phyloP scores from a whole-genome alignment of 495 filamentous ascomycete species.

The Parachaetomium inaequale region DNA sequence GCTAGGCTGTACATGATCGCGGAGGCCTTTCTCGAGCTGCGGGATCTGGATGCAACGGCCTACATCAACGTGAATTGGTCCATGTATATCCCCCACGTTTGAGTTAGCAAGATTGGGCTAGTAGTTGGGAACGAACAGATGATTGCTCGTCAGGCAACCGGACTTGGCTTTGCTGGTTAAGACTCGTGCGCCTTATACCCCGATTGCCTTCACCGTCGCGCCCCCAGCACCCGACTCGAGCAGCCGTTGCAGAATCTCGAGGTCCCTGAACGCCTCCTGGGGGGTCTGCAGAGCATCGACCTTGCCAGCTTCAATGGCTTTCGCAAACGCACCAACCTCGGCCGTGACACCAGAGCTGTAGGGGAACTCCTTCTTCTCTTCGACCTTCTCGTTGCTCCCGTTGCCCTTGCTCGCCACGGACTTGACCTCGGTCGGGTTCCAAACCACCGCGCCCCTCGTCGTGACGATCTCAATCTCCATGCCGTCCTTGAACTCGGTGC shows the following conservation, averaged over 20 bases:
- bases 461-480: slow-evolving; percentile 51
- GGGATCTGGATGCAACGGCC: too few relatives aligned
- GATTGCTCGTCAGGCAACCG: too few relatives aligned
- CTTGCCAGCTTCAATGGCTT: slow-evolving; percentile 46
- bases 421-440: slow-evolving; percentile 33
- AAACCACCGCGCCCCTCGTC: slow-evolving; percentile 51
- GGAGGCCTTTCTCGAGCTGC: too few relatives aligned
- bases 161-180: too few relatives aligned
- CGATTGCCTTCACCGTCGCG: slow-evolving; percentile 34
- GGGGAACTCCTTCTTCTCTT: slow-evolving; percentile 50
- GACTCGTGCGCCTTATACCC: not conserved
- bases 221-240: slow-evolving; percentile 56
- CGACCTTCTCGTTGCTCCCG: slow-evolving; percentile 28
- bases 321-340: slow-evolving; percentile 65
- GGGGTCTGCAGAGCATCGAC: slow-evolving; percentile 54
- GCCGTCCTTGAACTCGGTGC: slow-evolving; percentile 55
- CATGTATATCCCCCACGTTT: too few relatives aligned
- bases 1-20: too few relatives aligned
- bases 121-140: too few relatives aligned
- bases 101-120: too few relatives aligned
- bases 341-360: slow-evolving; percentile 57
- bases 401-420: slow-evolving; percentile 34
- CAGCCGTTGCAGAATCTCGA: slow-evolving; percentile 63
- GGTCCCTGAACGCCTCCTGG: slow-evolving; percentile 64
- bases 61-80: too few relatives aligned